Base-by-base conservation (phyloP, 2,329 filamentous ascomycete species). In the Botrytis aclada region DNA sequence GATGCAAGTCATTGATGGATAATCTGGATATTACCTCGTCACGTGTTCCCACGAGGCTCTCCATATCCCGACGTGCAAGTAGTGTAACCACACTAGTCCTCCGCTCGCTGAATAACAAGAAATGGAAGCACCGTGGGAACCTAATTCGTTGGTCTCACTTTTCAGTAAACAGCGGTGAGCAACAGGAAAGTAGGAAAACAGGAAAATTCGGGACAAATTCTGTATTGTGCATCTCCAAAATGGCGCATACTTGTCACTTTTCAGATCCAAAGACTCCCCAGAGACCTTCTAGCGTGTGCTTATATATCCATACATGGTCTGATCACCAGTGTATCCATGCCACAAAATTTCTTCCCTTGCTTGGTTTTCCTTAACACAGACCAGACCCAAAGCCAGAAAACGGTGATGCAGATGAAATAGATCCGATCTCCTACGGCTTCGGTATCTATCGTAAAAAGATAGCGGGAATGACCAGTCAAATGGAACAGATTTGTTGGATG, bases 111-210 rank as follows among this genome's bases (percentile, higher is more conserved):
- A 70, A 73, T 65, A 16, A n/a, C n/a, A 45, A 45, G 61, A 69
- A 32, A 63, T 4, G 60, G 25, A 37, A 72, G 25, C 43, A 37
- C 25, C 51, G 45, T 37, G 45, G 39, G 41, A 73, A 60, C 37
- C 32, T 25, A 25, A 61, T 64, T 69, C 51, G 43, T 61, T 61
- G 70, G 63, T 37, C 41, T 45, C 56, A 69, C 51, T 25, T 60
- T 60, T 47, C 37, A 60, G 71, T 74, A 78, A 77, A 78, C 76
- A 76, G 77, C 77, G 77, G 77, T 79, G 77, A 78, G 66, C 54
- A 51, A 60, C 60, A 69, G 58, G 60, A 66, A 70, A 60, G 47
- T n/a, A 51, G 29, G 43, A 51, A 67, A 70, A 62, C 29, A 51
- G 29, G 43, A 51, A 67, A 70, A 62, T 22, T 32, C 39, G 61